Conservation (phyloP, 352 stramenopile species). For the Plasmopara muralis region DNA sequence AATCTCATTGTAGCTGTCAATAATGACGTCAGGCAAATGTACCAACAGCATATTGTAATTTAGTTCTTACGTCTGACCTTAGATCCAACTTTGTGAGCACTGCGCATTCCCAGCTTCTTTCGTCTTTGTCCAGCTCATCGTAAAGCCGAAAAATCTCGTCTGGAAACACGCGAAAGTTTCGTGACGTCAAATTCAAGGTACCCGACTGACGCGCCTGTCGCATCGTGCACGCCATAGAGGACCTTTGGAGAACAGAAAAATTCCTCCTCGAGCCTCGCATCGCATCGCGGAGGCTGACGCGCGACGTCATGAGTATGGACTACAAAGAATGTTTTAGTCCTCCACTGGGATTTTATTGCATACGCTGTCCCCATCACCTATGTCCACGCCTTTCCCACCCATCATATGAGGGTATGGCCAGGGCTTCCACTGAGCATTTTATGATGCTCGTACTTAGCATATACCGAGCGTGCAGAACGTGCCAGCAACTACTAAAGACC, state of each 20-base stretch:
- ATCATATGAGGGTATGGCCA: too few species aligned
- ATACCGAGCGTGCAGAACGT: too few species aligned
- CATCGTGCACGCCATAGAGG: conserved; percentile 29
- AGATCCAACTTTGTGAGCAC: conserved; percentile 65
- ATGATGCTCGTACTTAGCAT: too few species aligned
- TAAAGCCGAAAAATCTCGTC: conserved; percentile 54
- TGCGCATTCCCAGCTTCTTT: conserved; percentile 66
- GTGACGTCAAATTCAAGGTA: conserved; percentile 55
- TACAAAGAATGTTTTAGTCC: too few species aligned
- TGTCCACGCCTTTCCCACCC: too few species aligned
- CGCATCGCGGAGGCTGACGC: conserved; percentile 37
- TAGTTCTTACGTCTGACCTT: conserved; percentile 26
- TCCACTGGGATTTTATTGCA: too few species aligned
- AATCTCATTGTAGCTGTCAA: conserved; percentile 73
- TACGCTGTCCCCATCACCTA: too few species aligned
- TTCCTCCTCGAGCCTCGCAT: conserved; percentile 21
- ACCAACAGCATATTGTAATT: background rate
- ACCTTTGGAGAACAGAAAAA: conserved; percentile 7
- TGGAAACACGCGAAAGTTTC: conserved; percentile 45
- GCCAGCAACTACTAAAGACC: too few species aligned
- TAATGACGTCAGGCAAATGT: background rate
- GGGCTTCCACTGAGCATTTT: too few species aligned
- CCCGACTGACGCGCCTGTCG: conserved; percentile 53
- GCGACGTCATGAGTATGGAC: conserved; percentile 26
- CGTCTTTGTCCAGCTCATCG: conserved; percentile 55